Percentiles rank a stretch among this genome's conserved stretches.
Evolutionary conservation across 1,284 basidiomycete genomes (phyloP).

Genomic region (Fomitopsis palustris): DNA sequence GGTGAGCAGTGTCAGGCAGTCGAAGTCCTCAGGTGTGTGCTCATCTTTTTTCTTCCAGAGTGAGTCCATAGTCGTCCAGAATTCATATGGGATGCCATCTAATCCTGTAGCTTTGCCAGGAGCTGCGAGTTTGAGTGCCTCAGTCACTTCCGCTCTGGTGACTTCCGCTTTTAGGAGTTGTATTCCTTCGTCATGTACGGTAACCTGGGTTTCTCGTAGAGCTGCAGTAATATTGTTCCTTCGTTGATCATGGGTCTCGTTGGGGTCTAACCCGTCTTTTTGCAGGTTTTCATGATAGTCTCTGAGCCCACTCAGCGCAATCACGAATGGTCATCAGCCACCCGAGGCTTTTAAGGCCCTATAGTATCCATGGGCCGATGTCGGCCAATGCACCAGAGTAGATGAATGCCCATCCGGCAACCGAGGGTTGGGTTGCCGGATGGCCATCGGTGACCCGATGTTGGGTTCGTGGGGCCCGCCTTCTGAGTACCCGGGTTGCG

Average conservation of each 20-base stretch:
- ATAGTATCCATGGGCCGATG: too few species aligned
- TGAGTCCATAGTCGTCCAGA: constrained; percentile 9
- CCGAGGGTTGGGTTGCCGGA: too few species aligned
- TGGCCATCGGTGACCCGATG: too few species aligned
- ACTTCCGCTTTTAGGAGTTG: not conserved
- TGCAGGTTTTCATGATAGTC: not conserved
- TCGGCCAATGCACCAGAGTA: too few species aligned
- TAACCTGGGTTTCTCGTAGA: not conserved
- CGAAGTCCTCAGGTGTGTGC: not conserved
- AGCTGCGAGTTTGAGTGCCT: not conserved
- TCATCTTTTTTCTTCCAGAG: not conserved
- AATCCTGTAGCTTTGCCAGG: constrained; percentile 13
- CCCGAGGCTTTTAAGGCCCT: too few species aligned
- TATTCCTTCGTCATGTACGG: not conserved
- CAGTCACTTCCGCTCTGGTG: not conserved
- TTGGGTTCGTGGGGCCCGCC: too few species aligned
- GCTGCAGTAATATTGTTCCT: not conserved
- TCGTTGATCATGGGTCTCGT: not conserved
- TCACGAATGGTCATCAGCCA: too few species aligned
- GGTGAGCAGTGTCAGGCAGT: not conserved
- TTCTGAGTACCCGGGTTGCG: too few species aligned
- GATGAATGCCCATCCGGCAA: too few species aligned
- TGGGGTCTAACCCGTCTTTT: not conserved
- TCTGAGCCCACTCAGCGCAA: too few species aligned
- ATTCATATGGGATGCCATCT: constrained; percentile 20